Base-by-base conservation (phyloP, 306 rosid species). In the Geum urbanum region DNA sequence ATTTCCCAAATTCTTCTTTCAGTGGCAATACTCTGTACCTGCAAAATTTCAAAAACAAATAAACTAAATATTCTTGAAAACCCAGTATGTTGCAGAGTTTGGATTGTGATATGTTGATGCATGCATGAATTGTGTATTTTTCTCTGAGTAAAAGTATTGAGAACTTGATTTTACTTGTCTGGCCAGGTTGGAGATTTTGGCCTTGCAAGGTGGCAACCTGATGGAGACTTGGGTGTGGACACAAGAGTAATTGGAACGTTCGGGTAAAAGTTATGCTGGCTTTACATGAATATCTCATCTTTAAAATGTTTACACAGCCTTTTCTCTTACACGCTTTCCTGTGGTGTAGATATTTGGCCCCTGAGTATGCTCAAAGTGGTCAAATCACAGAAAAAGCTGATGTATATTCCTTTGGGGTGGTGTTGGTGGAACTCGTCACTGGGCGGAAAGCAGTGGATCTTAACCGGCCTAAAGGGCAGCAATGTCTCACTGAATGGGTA, bases 171-270 rank as follows among this genome's bases (percentile, higher is more conserved):
- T 70, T 53, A 45, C 27, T 48, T 73, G 63, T 70, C 72, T 63
- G 78, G 54, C 61, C 32, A 95, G 99, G 97, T 95, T 76, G 99
- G 99, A 64, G 99, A 95, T 80, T 95, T 95, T 78, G 99, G 99
- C 58, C 84, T 95, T 10, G 99, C 99, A 27, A 88, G 99, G 84
- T 95, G 99, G 99, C 99, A 95, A 79, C 99, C 99, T 8, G 99
- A 95, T 68, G 99, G 97, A 67, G 99, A 91, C 70, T 79, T 84
- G 0, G 99, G 97, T 61, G 97, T 95, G 68, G 99, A 95, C 66
- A 95, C 99, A 3, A 80, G 99, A 83, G 97, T 95, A 10, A 95
- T 95, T 69, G 99, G 99, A 85, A 95, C 99, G 41, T 95, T 95
- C 66, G 99, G 99, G 99, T 95, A 80, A 80, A 78, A 66, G 1